Evolutionary conservation across 2,329 filamentous ascomycete species (phyloP).

Genomic region (Claviceps sorghi): DNA sequence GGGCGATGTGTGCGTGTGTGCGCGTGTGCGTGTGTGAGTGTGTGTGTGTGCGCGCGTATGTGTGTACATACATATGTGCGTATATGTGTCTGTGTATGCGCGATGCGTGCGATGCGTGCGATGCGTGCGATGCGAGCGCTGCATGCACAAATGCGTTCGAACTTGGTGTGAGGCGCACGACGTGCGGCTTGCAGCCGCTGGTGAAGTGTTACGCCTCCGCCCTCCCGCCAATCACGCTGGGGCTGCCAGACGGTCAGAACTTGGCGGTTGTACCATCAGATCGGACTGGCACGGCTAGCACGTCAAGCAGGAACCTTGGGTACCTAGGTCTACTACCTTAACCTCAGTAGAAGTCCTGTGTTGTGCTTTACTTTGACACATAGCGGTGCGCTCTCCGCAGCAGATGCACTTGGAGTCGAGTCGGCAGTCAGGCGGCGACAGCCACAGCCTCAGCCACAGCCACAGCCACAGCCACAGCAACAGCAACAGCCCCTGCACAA

Average conservation of each 20-base stretch:
- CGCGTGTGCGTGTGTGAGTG: too few species aligned
- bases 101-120: too few species aligned
- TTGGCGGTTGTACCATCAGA: neutral
- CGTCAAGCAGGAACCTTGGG: too few species aligned
- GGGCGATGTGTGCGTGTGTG: neutral
- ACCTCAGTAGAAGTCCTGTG: too few species aligned
- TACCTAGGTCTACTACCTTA: too few species aligned
- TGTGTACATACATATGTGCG: too few species aligned
- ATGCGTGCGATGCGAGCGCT: neutral
- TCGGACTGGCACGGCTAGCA: neutral
- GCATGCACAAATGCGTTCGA: neutral
- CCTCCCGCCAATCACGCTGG: neutral
- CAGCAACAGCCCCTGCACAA: neutral
- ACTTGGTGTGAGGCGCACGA: constrained; percentile 1
- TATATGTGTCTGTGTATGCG: neutral
- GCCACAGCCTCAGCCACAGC: neutral
- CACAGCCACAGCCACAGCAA: neutral
- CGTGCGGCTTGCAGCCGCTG: constrained; percentile 5
- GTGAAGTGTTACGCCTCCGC: neutral
- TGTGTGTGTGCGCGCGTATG: too few species aligned
- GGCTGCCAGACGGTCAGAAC: neutral
- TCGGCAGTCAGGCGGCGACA: neutral
- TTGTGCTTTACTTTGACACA: too few species aligned
- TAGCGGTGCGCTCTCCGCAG: too few species aligned
- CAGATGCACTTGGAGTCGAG: neutral